Evolutionary conservation across 2,329 filamentous ascomycete genomes (phyloP), one percentile per base, ranked within the genome.

Genomic region (Clonostachys sp.): DNA sequence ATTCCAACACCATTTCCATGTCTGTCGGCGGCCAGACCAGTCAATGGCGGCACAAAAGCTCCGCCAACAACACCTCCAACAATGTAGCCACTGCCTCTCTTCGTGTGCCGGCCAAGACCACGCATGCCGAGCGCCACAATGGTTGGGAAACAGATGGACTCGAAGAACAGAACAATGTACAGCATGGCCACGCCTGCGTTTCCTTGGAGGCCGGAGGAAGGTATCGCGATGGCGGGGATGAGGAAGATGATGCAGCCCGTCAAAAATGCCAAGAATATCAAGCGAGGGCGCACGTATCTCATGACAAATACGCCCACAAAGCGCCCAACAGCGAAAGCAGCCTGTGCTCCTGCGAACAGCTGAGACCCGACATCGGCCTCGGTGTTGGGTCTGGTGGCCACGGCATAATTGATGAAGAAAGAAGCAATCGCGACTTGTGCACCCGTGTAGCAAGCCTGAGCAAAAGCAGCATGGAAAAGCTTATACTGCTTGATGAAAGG

Each of bases 391-490:
- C 81, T 73, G 4, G 81, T 83, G 53, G 86, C 80, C 18, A 71
- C 75, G n/a, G 77, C 75, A 59, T 87, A 87, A 67, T 89, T 89
- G 71, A 89, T 87, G 64, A 89, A 89, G 64, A 87, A 87, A 42
- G 65, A 67, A 2, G 82, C 82, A 47, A 85, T 80, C 48, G 77
- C 80, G 34, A 85, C 72, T 60, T 91, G 88, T 0, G 86, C 81
- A 43, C 88, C 88, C 0, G 73, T 86, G 62, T 92, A 94, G 61
- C 83, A 88, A 65, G 91, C 91, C 55, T 92, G 87, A 0, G 86
- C 84, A 55, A 84, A 79, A 0, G 86, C 80, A 12, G 86, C 88
- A 57, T 89, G 86, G 73, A 91, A 90, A 4, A 91, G 73, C 20
- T 81, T 80, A 63, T 86, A 90, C 56, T 89, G 85, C 65, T 87